phyloP scores from a whole-genome alignment of 2,329 filamentous ascomycete species.

The Intubia oerlemansii region DNA sequence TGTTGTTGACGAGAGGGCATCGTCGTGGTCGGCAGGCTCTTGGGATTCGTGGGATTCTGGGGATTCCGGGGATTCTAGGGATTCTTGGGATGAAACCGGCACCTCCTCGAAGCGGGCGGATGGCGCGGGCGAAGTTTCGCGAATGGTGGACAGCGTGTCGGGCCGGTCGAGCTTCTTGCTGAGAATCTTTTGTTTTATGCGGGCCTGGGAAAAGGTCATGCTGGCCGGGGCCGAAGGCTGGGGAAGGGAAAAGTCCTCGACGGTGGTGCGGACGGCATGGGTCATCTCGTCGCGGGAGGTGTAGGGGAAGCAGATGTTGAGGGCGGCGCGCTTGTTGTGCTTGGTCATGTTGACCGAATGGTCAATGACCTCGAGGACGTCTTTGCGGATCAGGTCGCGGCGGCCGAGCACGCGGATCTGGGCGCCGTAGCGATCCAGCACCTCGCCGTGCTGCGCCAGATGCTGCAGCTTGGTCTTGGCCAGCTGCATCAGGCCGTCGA shows the following conservation, averaged over 20 bases:
- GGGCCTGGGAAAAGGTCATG: constrained; percentile 66
- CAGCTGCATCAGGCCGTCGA: constrained; percentile 93
- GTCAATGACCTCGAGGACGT: constrained; percentile 78
- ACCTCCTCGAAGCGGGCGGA: constrained; percentile 22
- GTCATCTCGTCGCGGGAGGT: constrained; percentile 93
- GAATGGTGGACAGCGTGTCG: constrained; percentile 26
- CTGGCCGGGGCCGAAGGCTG: constrained; percentile 38
- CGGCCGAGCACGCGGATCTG: constrained; percentile 71
- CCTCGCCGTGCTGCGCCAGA: constrained; percentile 75
- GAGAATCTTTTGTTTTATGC: constrained; percentile 71
- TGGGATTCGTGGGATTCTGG: too few species aligned
- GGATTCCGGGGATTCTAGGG: too few species aligned
- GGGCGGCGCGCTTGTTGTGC: constrained; percentile 49
- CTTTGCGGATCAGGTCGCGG: constrained; percentile 59
- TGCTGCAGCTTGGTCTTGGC: constrained; percentile 89
- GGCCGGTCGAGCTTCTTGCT: constrained; percentile 35
- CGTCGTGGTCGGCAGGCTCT: background rate
- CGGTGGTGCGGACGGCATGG: constrained; percentile 67
- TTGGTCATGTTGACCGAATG: constrained; percentile 70
- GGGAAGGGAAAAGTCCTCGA: constrained; percentile 65
- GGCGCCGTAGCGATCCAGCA: constrained; percentile 83
- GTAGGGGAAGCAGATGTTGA: constrained; percentile 97
- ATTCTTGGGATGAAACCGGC: too few species aligned
- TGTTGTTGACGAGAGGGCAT: constrained; percentile 37
- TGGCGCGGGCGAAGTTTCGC: constrained; percentile 23